phyloP scores from a whole-genome alignment of 352 stramenopile genomes.

The Blastocystis sp. region DNA sequence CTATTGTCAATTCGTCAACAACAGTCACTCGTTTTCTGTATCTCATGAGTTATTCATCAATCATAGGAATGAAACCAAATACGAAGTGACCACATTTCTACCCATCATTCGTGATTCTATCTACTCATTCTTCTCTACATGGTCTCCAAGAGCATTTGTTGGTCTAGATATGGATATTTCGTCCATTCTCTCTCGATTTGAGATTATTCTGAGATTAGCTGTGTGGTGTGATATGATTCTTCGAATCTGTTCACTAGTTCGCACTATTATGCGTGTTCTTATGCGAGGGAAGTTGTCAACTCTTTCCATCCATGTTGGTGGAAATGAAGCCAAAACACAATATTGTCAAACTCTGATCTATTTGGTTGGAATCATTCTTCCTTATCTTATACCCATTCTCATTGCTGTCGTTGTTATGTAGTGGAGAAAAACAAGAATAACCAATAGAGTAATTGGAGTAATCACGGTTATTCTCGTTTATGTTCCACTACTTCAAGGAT shows the following conservation, averaged over 20 bases:
- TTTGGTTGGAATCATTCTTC: neutral
- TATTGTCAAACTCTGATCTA: neutral
- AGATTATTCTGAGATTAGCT: neutral
- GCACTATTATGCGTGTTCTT: neutral
- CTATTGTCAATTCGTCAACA: neutral
- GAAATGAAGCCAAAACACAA: neutral
- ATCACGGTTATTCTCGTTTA: neutral
- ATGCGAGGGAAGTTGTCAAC: neutral
- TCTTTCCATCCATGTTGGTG: neutral
- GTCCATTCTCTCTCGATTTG: neutral
- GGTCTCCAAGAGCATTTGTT: neutral
- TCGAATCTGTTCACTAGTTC: conserved; percentile 14
- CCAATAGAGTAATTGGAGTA: neutral
- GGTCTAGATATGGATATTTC: neutral
- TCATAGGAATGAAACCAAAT: neutral
- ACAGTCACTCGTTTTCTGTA: neutral
- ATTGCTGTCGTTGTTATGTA: neutral
- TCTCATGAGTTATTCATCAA: neutral
- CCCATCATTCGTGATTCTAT: neutral
- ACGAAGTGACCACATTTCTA: neutral
- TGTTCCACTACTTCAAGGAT: neutral
- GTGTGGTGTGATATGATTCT: neutral
- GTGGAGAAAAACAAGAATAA: neutral
- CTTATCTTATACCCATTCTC: neutral
- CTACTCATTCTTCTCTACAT: conserved; percentile 29